Evolutionary conservation across 2,329 filamentous ascomycete genomes (phyloP).

Genomic region (Chaetomiaceae sp.): DNA sequence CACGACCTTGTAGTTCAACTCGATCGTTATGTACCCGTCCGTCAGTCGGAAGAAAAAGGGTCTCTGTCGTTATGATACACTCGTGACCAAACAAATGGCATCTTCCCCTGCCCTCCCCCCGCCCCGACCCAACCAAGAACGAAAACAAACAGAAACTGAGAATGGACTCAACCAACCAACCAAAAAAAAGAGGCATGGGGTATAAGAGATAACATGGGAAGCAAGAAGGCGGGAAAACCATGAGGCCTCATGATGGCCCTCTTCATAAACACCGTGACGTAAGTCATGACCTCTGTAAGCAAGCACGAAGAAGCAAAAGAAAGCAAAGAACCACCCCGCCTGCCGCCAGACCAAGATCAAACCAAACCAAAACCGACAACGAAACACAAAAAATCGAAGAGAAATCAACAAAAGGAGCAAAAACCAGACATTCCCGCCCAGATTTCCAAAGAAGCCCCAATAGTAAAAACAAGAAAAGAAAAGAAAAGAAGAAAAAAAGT

Average conservation of each 20-base stretch:
- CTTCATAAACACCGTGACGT: constrained; percentile 1
- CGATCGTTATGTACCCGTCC: no score
- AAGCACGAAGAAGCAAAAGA: no score
- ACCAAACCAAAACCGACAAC: no score
- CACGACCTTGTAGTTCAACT: no score
- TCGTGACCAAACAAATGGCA: background rate
- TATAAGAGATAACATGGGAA: constrained; percentile 5
- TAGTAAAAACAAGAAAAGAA: background rate
- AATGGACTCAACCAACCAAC: background rate
- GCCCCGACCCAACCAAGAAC: background rate
- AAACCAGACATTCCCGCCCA: no score
- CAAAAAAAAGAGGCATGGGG: constrained; percentile 2
- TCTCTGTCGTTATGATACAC: constrained; percentile 10
- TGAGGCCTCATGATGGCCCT: background rate
- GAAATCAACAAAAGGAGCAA: no score
- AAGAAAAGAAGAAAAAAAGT: background rate
- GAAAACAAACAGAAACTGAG: background rate
- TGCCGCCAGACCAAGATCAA: no score
- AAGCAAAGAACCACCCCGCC: no score
- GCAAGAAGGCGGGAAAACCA: constrained; percentile 8
- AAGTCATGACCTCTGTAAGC: background rate
- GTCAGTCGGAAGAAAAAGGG: no score
- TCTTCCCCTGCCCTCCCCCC: no score
- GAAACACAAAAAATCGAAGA: no score
- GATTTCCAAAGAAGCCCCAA: no score